Base-by-base conservation (phyloP, 257 asterid genomes). In the Ophiorrhiza pumila region DNA sequence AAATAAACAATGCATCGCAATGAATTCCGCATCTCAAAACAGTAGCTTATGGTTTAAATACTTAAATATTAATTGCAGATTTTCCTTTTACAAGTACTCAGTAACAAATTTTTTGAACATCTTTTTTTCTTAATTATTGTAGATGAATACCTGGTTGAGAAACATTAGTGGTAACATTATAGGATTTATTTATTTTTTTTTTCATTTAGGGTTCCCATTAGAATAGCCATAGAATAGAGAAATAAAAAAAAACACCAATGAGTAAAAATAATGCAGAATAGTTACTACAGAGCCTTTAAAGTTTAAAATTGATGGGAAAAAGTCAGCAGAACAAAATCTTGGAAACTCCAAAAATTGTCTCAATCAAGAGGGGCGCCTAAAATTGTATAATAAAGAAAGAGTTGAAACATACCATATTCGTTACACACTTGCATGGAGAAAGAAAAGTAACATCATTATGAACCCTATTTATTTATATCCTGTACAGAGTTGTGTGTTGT, bases 291-390 rank as follows among this genome's bases (percentile, higher is more conserved):
- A 41, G 32, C 46, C 27, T 37, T 63, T 9, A 17, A 37, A 63
- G 20, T 63, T 39, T n/a, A n/a, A n/a, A n/a, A n/a, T n/a, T n/a
- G n/a, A n/a, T 22, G 43, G 25, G 50, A 63, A 50, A 22, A 13
- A 52, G 37, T 32, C 15, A 1, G 17, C 14, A 41, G 35, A 52
- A 29, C n/a, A 8, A 22, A 22, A 53, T 53, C 64, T 52, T 35
- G 49, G 65, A 55, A 20, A 35, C 45, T 41, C 45, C 47, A 60
- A 32, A 60, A 56, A 66, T 71, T 64, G 77, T 67, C 71, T 76
- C 57, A 65, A n/a, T 76, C 34, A 32, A 68, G 41, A 68, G 69
- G 22, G 14, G 35, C 52, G 43, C 23, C 62, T 20, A 2, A 37
- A 72, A n/a, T 25, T n/a, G 47, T 43, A 34, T 42, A 23, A 46